Percentiles rank a stretch among this genome's conserved stretches.
These are phyloP conservation scores for Sordaria brevicollis DNA, from an alignment of 495 filamentous ascomycete species.

Conservation along the genomic window DNA sequence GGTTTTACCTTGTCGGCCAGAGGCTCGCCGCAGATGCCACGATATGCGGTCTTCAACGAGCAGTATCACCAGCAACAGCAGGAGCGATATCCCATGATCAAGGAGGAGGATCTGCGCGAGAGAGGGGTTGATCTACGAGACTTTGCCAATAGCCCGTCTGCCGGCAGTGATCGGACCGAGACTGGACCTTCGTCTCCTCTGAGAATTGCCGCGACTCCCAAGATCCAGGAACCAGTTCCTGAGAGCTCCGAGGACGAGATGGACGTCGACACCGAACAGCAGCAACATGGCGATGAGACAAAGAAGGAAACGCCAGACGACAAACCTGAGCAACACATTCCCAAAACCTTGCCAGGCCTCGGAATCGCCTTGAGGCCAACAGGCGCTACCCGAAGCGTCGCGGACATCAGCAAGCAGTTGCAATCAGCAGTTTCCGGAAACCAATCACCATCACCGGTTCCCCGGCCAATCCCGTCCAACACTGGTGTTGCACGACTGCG, in stretches of 20 bases:
- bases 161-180: not conserved
- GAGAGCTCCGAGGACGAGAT: not conserved
- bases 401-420: not conserved
- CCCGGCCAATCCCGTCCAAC: slow-evolving; percentile 33
- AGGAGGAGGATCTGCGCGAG: slow-evolving; percentile 32
- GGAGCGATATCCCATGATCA: slow-evolving; percentile 6
- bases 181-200: not conserved
- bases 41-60: not conserved
- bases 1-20: slow-evolving; percentile 22
- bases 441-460: slow-evolving; percentile 19
- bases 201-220: not conserved
- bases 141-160: slow-evolving; percentile 4
- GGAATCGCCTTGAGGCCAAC: not conserved
- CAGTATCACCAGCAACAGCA: not conserved
- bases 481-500: slow-evolving; percentile 42
- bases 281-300: not conserved
- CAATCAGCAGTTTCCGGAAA: slow-evolving; percentile 5
- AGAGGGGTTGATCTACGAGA: slow-evolving; percentile 44
- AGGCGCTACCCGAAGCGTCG: not conserved
- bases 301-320: not conserved
- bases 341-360: not conserved
- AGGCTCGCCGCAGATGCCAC: slow-evolving; percentile 31
- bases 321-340: not conserved
- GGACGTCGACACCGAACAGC: not conserved
- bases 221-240: not conserved